Evolutionary conservation across 2,329 filamentous ascomycete genomes (phyloP), one percentile per base, ranked within the genome.

Genomic region (Fusarium falciforme): DNA sequence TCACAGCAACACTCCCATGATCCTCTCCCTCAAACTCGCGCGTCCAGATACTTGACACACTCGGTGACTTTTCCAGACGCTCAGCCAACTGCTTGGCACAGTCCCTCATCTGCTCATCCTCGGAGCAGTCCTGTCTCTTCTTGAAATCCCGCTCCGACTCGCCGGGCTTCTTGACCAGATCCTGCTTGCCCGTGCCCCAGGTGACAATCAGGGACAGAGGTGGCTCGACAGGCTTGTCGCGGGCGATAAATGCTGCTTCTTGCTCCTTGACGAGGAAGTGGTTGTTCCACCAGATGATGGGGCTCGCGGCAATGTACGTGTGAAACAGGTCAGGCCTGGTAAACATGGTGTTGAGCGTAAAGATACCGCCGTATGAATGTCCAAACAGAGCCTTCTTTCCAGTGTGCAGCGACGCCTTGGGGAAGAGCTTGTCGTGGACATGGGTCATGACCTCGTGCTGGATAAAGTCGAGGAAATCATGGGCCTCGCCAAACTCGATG

Each of bases 341-440:
- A 62, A 85, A 84, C 10, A 88, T 79, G 0, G 83, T 79, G 67
- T 87, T 84, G 4, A 88, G 79, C 0, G 82, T 79, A 55, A 88
- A 88, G 1, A 88, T 78, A 0, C 85, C 87, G 3, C 85, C 86
- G 29, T 86, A 87, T 0, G 86, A 88, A 66, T 88, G 86, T 0
- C 86, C 87, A 44, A 83, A 87, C 1, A 88, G 77, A 0, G 84
- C 87, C 58, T 84, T 84, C 27, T 82, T 81, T 2, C 78, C 76
- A 17, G 82, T 80, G 74, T 79, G 65, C 79, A 85, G 29, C 68
- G 78, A 29, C 17, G 76, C 47, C 40, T 77, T 58, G 5, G 77
- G 69, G 66, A 81, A 80, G 11, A 81, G 72, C 11, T 59, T 71
- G 3, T 66, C 40, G 25, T 80, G 71, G 9, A 81, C 66, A 68